Conservation (phyloP, 2,329 filamentous ascomycete genomes). For the Tolypocladium album region DNA sequence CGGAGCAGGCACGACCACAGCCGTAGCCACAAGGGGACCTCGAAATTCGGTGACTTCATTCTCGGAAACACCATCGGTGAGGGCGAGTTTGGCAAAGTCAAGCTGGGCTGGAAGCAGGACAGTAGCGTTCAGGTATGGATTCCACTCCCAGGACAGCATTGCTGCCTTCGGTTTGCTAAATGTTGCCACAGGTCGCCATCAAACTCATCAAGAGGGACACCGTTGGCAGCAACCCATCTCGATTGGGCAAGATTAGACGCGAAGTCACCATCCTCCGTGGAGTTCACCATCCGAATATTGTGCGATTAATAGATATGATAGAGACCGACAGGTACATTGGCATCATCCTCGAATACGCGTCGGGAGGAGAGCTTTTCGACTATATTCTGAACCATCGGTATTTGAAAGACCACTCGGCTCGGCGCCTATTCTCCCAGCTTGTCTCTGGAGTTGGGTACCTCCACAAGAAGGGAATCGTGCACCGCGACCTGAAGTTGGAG, state of each 20-base stretch:
- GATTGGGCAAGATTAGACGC: conserved; percentile 92
- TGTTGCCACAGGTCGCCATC: conserved; percentile 67
- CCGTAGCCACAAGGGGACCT: conserved; percentile 49
- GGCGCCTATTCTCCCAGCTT: conserved; percentile 86
- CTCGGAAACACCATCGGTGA: conserved; percentile 93
- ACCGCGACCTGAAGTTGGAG: conserved; percentile 92
- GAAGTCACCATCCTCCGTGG: conserved; percentile 86
- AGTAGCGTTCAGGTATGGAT: conserved; percentile 64
- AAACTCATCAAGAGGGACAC: conserved; percentile 93
- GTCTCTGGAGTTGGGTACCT: conserved; percentile 95
- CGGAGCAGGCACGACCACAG: conserved; percentile 51
- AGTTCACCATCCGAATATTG: conserved; percentile 92
- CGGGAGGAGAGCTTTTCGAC: conserved; percentile 93
- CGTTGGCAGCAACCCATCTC: conserved; percentile 76
- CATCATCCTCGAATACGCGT: conserved; percentile 96
- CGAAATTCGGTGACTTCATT: conserved; percentile 91
- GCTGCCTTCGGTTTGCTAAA: conserved; percentile 5
- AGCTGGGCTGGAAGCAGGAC: conserved; percentile 95
- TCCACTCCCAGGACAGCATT: neutral
- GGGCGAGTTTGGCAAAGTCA: conserved; percentile 97
- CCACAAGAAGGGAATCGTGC: conserved; percentile 97
- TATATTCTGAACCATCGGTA: conserved; percentile 97
- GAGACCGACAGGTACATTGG: conserved; percentile 96
- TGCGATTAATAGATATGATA: conserved; percentile 94
- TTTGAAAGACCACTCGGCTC: conserved; percentile 83